phyloP scores from a whole-genome alignment of 345 rosid species.

The Gossypium stocksii region DNA sequence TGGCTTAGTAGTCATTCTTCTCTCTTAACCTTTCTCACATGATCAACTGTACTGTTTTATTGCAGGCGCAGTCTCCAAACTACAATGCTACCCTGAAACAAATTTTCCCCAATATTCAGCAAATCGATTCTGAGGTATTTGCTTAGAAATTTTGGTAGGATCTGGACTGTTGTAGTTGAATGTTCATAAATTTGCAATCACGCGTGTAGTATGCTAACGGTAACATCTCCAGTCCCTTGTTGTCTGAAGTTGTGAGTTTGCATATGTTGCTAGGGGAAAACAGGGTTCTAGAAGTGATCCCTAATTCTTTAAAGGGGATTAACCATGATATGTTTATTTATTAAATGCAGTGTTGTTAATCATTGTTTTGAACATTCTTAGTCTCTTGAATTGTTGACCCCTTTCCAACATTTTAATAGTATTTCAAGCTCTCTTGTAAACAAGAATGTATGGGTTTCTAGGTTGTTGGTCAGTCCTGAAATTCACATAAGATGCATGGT shows the following conservation, averaged over 20 bases:
- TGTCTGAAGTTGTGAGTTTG: neutral
- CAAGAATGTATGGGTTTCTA: neutral
- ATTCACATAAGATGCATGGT: neutral
- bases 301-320: neutral
- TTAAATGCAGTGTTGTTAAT: neutral
- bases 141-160: constrained; percentile 39
- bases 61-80: constrained; percentile 66
- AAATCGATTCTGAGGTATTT: constrained; percentile 69
- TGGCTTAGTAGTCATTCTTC: neutral
- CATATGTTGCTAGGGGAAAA: neutral
- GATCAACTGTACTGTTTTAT: constrained; percentile 10
- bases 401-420: neutral
- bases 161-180: constrained; percentile 22
- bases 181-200: neutral
- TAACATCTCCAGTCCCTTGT: neutral
- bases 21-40: neutral
- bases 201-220: neutral
- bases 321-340: neutral
- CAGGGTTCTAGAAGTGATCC: neutral
- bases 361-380: neutral
- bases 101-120: constrained; percentile 73
- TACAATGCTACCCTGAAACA: constrained; percentile 47
- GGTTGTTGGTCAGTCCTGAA: neutral
- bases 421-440: constrained; percentile 4
- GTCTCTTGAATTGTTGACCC: neutral